Conservation (phyloP, 345 rosid genomes). For the Dipteronia dyeriana region DNA sequence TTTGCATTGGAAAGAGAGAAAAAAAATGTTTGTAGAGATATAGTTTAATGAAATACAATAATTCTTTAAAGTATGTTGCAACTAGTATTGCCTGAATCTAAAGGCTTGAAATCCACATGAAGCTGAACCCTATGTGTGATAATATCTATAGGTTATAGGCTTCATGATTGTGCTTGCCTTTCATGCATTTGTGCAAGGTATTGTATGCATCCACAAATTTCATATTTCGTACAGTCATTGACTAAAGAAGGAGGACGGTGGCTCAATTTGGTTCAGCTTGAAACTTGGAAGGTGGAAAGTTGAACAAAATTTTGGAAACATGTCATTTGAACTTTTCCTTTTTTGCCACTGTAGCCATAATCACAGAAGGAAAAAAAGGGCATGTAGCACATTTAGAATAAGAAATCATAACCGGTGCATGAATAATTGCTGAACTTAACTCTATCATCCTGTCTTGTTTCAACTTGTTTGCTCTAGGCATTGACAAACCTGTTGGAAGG, state of each 20-base stretch:
- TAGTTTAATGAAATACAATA: neutral
- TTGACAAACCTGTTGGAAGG: neutral
- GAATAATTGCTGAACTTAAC: neutral
- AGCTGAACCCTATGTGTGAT: neutral
- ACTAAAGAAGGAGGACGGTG: neutral
- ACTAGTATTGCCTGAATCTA: neutral
- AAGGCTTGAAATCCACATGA: neutral
- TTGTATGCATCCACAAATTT: neutral
- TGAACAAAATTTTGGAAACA: neutral
- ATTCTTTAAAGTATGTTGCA: neutral
- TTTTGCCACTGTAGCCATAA: neutral
- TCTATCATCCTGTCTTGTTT: neutral
- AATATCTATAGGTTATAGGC: neutral
- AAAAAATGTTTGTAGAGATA: neutral
- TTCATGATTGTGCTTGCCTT: neutral
- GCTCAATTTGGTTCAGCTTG: neutral
- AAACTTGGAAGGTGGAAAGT: neutral
- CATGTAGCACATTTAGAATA: neutral
- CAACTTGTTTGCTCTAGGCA: neutral
- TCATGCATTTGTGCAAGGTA: neutral
- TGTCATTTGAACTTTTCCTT: neutral
- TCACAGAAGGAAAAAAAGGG: too few relatives aligned
- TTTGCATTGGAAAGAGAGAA: neutral
- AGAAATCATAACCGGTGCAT: neutral
- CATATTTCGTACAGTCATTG: neutral